Conservation (phyloP, 768 basidiomycete genomes). For the Leccinum boreale region DNA sequence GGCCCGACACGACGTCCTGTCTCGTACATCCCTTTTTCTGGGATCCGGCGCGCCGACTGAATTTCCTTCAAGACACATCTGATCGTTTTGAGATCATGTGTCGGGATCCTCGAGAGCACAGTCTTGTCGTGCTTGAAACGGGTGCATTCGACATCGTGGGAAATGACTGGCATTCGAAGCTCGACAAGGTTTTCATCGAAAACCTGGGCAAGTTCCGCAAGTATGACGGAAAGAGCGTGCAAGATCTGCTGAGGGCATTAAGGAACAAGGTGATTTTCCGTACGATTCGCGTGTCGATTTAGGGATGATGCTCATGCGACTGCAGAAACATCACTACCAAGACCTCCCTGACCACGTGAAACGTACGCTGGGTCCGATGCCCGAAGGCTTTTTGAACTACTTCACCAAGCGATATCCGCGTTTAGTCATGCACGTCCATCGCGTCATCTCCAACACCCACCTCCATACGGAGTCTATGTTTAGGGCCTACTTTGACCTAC, state of each 20-base stretch:
- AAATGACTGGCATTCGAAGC: constrained; percentile 81
- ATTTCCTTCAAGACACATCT: constrained; percentile 96
- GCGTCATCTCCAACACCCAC: constrained; percentile 70
- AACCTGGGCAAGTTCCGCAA: constrained; percentile 97
- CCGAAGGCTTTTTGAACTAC: constrained; percentile 87
- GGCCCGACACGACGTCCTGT: constrained; percentile 86
- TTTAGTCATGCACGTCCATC: constrained; percentile 89
- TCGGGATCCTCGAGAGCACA: constrained; percentile 80
- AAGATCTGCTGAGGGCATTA: constrained; percentile 88
- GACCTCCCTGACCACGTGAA: constrained; percentile 92
- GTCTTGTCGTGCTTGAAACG: constrained; percentile 71
- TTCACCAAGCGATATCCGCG: constrained; percentile 92
- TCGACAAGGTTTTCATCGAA: constrained; percentile 89
- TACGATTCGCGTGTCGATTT: neutral
- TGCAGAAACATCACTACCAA: constrained; percentile 95
- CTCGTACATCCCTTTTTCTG: constrained; percentile 96
- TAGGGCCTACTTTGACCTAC: constrained; percentile 79
- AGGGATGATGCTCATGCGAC: constrained; percentile 10
- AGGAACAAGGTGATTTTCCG: constrained; percentile 78
- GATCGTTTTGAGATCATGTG: constrained; percentile 99
- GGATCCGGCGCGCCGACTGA: constrained; percentile 80
- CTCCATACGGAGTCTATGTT: constrained; percentile 88
- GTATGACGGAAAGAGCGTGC: constrained; percentile 87
- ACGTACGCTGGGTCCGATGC: constrained; percentile 84
- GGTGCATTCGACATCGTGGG: constrained; percentile 73